phyloP scores from a whole-genome alignment of 495 filamentous ascomycete genomes.

The Stereocaulon alpinum region DNA sequence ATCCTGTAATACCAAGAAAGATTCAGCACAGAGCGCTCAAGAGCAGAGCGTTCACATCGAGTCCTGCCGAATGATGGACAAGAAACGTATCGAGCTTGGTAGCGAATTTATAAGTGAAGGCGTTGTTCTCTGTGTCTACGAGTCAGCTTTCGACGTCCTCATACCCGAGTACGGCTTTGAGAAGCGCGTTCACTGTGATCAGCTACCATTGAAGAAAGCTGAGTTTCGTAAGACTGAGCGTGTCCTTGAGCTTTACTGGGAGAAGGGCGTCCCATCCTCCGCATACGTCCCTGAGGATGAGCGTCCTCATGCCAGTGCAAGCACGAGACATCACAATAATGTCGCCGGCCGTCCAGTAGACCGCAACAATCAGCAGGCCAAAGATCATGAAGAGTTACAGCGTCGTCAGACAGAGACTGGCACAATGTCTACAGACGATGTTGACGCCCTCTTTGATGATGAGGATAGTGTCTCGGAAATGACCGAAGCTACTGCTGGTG shows the following conservation, averaged over 20 bases:
- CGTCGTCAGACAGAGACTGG: slow-evolving; percentile 88
- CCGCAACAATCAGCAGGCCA: slow-evolving; percentile 63
- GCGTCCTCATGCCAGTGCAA: slow-evolving; percentile 66
- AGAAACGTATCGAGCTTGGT: slow-evolving; percentile 68
- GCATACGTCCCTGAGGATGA: slow-evolving; percentile 96
- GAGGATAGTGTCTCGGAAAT: slow-evolving; percentile 81
- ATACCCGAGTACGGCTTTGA: slow-evolving; percentile 98
- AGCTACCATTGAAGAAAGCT: slow-evolving; percentile 94
- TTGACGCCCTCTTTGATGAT: slow-evolving; percentile 87
- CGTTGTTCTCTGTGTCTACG: slow-evolving; percentile 93
- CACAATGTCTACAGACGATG: slow-evolving; percentile 79
- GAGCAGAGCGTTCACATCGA: slow-evolving; percentile 99
- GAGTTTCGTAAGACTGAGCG: slow-evolving; percentile 94
- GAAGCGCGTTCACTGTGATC: slow-evolving; percentile 98
- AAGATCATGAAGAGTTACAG: slow-evolving; percentile 76
- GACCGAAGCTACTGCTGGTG: slow-evolving; percentile 73
- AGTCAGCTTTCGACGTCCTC: slow-evolving; percentile 95
- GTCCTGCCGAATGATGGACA: slow-evolving; percentile 88
- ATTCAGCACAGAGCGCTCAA: slow-evolving; percentile 92
- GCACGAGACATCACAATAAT: slow-evolving; percentile 45
- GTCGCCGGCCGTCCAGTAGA: slow-evolving; percentile 67
- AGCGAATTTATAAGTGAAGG: slow-evolving; percentile 95
- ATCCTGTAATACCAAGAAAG: slow-evolving; percentile 97
- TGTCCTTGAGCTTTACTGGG: slow-evolving; percentile 94
- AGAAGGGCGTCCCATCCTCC: slow-evolving; percentile 95